These are phyloP conservation scores for Magnolia kwangsiensis DNA, from an alignment of 164 flowering plant genomes.

Conservation along the genomic window DNA sequence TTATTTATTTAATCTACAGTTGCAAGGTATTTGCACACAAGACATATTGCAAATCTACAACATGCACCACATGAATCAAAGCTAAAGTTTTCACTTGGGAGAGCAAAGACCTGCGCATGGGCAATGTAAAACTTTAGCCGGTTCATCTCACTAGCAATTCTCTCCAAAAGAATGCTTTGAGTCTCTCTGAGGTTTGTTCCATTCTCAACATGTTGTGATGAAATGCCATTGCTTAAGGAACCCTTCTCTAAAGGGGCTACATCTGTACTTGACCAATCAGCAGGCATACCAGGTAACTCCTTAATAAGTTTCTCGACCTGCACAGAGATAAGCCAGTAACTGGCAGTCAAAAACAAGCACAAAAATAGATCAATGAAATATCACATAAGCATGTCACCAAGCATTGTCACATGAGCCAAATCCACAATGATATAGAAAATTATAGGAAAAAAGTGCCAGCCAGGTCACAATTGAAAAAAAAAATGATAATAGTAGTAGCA, in stretches of 20 bases:
- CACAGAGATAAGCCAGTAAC: neutral
- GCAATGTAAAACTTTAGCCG: conserved; percentile 85
- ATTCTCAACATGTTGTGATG: conserved; percentile 55
- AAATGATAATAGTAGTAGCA: too few species aligned
- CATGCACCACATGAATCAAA: neutral
- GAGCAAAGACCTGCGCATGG: conserved; percentile 75
- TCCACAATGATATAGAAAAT: too few species aligned
- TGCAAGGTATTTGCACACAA: neutral
- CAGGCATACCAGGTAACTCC: conserved; percentile 32
- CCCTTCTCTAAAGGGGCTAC: conserved; percentile 33
- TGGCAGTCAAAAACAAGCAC: neutral
- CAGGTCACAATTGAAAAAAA: too few species aligned
- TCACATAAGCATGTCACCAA: too few species aligned
- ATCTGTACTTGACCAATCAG: conserved; percentile 71
- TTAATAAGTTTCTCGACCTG: conserved; percentile 44
- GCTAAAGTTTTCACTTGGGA: conserved; percentile 3
- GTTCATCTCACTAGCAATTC: conserved; percentile 99
- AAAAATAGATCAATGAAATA: neutral
- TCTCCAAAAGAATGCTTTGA: conserved; percentile 94
- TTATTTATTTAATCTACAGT: neutral
- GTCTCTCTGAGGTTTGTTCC: conserved; percentile 81
- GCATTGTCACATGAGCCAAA: too few species aligned
- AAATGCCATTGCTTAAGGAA: conserved; percentile 43
- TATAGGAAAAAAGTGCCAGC: too few species aligned
- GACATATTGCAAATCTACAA: neutral